Evolutionary conservation across 2,329 filamentous ascomycete species (phyloP), one percentile per base, ranked within the genome.

Genomic region (Neonectria punicea): DNA sequence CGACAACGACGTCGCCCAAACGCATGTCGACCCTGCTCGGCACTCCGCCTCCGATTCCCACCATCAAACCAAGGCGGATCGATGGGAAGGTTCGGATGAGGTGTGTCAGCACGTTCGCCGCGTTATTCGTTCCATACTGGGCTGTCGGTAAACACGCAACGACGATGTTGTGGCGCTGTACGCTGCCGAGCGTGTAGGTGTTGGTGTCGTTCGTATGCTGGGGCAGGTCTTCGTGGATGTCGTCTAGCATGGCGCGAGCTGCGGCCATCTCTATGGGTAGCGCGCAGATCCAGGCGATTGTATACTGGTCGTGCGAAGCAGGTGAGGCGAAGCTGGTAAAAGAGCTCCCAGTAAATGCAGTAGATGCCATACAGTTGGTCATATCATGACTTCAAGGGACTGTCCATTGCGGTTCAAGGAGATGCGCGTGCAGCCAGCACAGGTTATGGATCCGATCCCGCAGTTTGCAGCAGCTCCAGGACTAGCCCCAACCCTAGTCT

Each of bases 51-150:
- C 70, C 73, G 2, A 76, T 74, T 0, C 75, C 75, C 0, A 76
- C 75, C 53, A 76, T 67, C 5, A 77, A 49, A 0, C 68, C 58
- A 1, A 65, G 1, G 0, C 49, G n/a, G 0, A 73, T 58, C 0
- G 36, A 47, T 0, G 41, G 85, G 62, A 81, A 89, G 39, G 91
- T 85, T 10, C 66, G 8, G 2, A 4, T 20, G 2, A 71, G 2
- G 1, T 67, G 13, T 0, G n/a, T 67, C 81, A 66, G 18, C 0
- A 75, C 74, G 1, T 39, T 70, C 0, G 74, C 67, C 0, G 76
- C 73, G 2, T 70, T 73, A 14, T 51, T 64, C 1, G n/a, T 50
- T 9, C 53, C 58, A 14, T 58, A 63, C 16, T 57, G 43, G 13
- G 39, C 20, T 14, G 34, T 14, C 34, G 61, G 57, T 34, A 63